These are phyloP conservation scores for Trichoderma brevicompactum DNA, from an alignment of 2,329 filamentous ascomycete genomes.

Conservation along the genomic window DNA sequence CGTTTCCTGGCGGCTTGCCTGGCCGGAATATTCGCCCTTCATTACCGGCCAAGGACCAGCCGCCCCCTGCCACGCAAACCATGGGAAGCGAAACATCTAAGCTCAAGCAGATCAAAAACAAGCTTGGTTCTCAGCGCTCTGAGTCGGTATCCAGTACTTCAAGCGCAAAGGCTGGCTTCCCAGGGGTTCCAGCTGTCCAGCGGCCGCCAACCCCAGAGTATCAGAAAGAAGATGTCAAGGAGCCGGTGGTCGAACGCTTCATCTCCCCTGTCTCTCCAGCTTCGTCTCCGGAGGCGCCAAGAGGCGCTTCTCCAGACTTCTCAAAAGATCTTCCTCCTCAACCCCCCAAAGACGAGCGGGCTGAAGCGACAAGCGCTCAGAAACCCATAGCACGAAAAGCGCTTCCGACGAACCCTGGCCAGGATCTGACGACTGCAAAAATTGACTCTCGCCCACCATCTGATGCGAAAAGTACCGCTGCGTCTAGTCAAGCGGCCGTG, in stretches of 20 bases:
- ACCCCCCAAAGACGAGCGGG: constrained; percentile 28
- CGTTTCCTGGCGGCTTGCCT: constrained; percentile 35
- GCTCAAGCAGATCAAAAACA: constrained; percentile 40
- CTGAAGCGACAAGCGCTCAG: constrained; percentile 5
- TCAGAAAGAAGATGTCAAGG: constrained; percentile 48
- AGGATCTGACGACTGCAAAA: constrained; percentile 34
- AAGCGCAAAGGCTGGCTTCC: constrained; percentile 11
- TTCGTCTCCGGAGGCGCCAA: constrained; percentile 48
- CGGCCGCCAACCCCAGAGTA: constrained; percentile 57
- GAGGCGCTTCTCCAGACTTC: constrained; percentile 31
- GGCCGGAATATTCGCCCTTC: constrained; percentile 38
- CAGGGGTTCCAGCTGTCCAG: constrained; percentile 35
- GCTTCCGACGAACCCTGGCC: constrained; percentile 33
- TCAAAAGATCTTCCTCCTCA: constrained; percentile 30
- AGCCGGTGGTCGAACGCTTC: constrained; percentile 43
- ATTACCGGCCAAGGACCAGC: constrained; percentile 28
- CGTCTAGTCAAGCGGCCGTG: constrained; percentile 5
- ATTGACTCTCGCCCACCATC: constrained; percentile 32
- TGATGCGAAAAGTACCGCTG: not conserved
- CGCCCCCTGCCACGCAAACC: constrained; percentile 31
- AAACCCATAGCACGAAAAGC: constrained; percentile 38
- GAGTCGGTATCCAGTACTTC: constrained; percentile 25
- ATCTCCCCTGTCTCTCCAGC: constrained; percentile 52
- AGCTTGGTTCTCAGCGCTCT: constrained; percentile 37
- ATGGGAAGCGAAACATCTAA: constrained; percentile 45